Evolutionary conservation across 192 early-diverging fungal species (phyloP), one percentile per base, ranked within the genome.

Genomic region (Mortierella antarctica): DNA sequence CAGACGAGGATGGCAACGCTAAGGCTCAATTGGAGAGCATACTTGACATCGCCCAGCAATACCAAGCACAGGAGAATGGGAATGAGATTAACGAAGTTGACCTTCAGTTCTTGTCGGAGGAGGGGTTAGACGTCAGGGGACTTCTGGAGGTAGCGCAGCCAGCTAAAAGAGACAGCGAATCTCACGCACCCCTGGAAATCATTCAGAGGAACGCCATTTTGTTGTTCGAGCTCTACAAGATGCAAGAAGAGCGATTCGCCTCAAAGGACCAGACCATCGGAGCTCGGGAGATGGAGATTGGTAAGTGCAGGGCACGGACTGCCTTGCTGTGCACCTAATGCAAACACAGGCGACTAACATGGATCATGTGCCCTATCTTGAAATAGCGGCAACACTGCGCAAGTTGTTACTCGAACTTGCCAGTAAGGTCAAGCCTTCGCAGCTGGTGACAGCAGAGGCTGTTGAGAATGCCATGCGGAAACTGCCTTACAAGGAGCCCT

Each of bases 241-340:
- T 85, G 23, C 88, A 89, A 60, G 83, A 89, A 20, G 79, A 85
- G 48, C 65, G 88, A 51, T 89, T 89, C 60, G 62, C 58, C 23
- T 72, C 63, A 20, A 73, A 76, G 52, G 64, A 83, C 64, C 73
- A 82, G n/a, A 75, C 70, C 4, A 57, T 83, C 41, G 56, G 69
- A n/a, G 47, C 48, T 53, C 71, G 78, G 40, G 86, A 86, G 56
- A 60, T 56, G 44, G 83, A 86, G 46, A 73, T 83, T 31, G 85
- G 88, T 87, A 85, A 69, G 64, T 31, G 13, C 4, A 41, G 1
- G n/a, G 17, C 53, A 31, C 40, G n/a, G 41, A 15, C 15, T 44
- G 39, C 18, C 9, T 48, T 23, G 53, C 15, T 11, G n/a, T 41
- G 1, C 23, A 4, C 0, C 10, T 13, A 41, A 50, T 17, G 17